Conservation (phyloP, 257 asterid genomes). For the Linderniella brevidens region DNA sequence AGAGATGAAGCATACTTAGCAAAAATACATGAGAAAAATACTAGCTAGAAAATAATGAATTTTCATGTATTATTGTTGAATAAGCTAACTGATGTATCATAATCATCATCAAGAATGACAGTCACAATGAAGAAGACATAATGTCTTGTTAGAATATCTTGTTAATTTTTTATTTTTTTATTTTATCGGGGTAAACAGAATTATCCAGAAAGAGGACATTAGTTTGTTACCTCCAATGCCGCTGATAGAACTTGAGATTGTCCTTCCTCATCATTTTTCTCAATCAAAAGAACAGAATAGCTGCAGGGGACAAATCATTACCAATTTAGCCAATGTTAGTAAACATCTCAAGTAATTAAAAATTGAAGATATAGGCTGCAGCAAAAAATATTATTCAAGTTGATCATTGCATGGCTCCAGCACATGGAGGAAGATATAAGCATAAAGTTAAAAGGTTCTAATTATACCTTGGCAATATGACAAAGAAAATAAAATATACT, state of each 20-base stretch:
- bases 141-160: no score
- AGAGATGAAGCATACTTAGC: constrained; percentile 1
- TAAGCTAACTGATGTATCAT: no score
- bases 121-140: no score
- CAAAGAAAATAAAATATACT: not conserved
- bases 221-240: constrained; percentile 59
- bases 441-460: no score
- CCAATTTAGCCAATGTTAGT: constrained; percentile 5
- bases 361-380: constrained; percentile 6
- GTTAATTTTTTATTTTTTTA: not conserved
- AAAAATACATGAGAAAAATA: not conserved
- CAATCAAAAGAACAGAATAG: constrained; percentile 82
- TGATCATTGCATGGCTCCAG: not conserved
- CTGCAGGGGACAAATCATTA: constrained; percentile 28
- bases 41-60: not conserved
- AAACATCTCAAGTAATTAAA: no score
- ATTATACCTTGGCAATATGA: no score
- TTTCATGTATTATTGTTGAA: no score
- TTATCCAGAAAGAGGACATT: constrained; percentile 2
- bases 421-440: no score
- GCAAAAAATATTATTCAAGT: not conserved
- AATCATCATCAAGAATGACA: no score
- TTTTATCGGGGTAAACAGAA: not conserved
- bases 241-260: constrained; percentile 97
- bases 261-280: constrained; percentile 80